Base-by-base conservation (phyloP, 2,329 filamentous ascomycete species). In the Neofusicoccum laricinum region DNA sequence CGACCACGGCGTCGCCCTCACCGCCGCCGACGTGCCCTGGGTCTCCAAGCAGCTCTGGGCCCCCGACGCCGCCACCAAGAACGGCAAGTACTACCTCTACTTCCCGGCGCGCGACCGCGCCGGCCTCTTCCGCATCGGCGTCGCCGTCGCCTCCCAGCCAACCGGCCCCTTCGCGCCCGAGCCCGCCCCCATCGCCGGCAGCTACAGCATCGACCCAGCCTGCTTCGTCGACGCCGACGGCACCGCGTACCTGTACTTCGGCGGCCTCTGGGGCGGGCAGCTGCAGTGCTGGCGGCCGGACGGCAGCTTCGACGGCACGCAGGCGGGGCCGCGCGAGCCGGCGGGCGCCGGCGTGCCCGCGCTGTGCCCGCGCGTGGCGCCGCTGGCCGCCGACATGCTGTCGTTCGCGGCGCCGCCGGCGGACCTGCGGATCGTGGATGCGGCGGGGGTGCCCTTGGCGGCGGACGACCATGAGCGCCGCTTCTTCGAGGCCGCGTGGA, bases 401-500 rank as follows among this genome's bases (percentile, higher is more conserved):
- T 77, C 79, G 45, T 88, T 93, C 70, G 80, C 78, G 2, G 71
- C 74, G 1, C 77, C 80, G 1, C 84, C 89, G 2, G 79, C 81
- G 4, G 87, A 91, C 68, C 75, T 92, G 1, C 75, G 81, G 19
- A 90, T 93, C 69, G 78, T 91, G 6, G 89, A 86, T 48, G 85
- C 88, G 69, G 84, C 83, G 3, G 85, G 86, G 5, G 73, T 84
- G 71, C 86, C 83, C 0, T 79, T 93, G 57, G 71, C 77, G 1
- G 87, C 88, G 10, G 84, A 88, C 69, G 89, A 93, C 74, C 90
- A 93, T 73, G 88, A 89, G 66, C 77, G 88, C 15, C 83, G 90
- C 7, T 93, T 93, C 82, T 93, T 93, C 74, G 90, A 93, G 78
- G 90, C 90, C 0, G 87, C 90, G 2, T 93, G 90, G 90, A 81